Conservation (phyloP, 2,329 filamentous ascomycete species). For the Pezicula neosporulosa region DNA sequence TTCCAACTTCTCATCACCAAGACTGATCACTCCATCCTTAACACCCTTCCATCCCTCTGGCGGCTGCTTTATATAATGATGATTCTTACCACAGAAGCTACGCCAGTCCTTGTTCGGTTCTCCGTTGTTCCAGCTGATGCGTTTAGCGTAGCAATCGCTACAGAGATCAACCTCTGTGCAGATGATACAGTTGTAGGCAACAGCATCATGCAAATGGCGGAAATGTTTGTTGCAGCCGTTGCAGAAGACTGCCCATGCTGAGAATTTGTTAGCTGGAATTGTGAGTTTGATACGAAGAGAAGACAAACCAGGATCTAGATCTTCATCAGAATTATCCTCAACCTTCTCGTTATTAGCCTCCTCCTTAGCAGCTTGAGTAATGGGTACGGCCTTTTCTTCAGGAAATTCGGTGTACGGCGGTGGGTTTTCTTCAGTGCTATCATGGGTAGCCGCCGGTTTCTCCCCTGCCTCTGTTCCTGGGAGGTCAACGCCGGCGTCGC, state of each 20-base stretch:
- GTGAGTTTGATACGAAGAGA: neutral
- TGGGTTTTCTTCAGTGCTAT: too few relatives aligned
- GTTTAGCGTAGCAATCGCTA: constrained; percentile 14
- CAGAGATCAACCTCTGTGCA: constrained; percentile 19
- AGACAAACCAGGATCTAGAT: neutral
- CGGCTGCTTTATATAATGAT: constrained; percentile 19
- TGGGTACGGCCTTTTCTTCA: too few relatives aligned
- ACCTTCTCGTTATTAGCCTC: neutral
- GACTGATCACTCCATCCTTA: constrained; percentile 14
- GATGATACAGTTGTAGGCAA: constrained; percentile 17
- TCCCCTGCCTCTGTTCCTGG: too few relatives aligned
- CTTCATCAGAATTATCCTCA: neutral
- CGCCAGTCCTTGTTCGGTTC: constrained; percentile 2
- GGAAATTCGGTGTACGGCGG: too few relatives aligned
- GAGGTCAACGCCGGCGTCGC: neutral
- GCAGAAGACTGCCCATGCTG: constrained; percentile 11
- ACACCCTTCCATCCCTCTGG: constrained; percentile 22
- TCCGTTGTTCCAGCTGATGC: constrained; percentile 5
- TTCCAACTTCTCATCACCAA: constrained; percentile 11
- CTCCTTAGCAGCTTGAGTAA: too few relatives aligned
- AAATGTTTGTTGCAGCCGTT: too few relatives aligned
- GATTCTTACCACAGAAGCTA: constrained; percentile 13
- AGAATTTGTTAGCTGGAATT: neutral
- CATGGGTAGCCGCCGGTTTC: too few relatives aligned
- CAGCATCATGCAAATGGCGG: neutral